Base-by-base conservation (phyloP, 148 eudicot genomes). In the Rhododendron ferrugineum region DNA sequence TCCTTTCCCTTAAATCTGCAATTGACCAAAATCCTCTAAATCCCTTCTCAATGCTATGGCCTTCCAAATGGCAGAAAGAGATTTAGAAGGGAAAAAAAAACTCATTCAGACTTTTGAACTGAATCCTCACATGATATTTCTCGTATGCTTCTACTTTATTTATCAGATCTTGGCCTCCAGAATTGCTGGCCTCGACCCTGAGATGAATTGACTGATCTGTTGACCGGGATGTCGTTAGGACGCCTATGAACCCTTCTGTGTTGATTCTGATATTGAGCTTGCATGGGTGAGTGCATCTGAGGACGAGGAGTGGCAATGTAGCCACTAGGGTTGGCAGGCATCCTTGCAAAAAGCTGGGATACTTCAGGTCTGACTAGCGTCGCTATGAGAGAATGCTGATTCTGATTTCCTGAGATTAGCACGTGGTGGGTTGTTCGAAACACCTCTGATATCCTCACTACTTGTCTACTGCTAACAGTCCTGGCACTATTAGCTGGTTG, bases 401-500 rank as follows among this genome's bases (percentile, higher is more conserved):
- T 90, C 68, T 88, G 92, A 88, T 87, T 78, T 28, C 86, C 85
- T 47, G 90, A 79, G 30, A 77, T 84, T 40, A 93, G 85, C 85
- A 58, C 34, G 15, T 40, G 77, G 86, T 89, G 84, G 11, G 94
- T 89, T 84, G 85, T 82, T 20, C 66, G 86, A 88, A 93, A 90
- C 46, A 75, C 91, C 85, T 89, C 88, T 3, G 88, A 85, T 82
- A 92, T 92, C 78, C 85, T 89, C 52, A 62, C 73, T 50, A 93
- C 88, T 73, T 92, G 89, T 79, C 49, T 68, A 66, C 49, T 76
- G 81, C 85, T 40, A 16, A 93, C 95, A 22, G 94, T 85, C 88
- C 95, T 90, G 30, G 93, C 94, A 44, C 92, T 70, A 78, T 93
- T 93, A 78, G 82, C 89, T 46, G 92, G 92, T 84, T 90, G 95